Percentiles rank a stretch among this genome's conserved stretches.
These are phyloP conservation scores for Aspergillus sp. DNA, from an alignment of 2,329 filamentous ascomycete genomes.

Conservation along the genomic window DNA sequence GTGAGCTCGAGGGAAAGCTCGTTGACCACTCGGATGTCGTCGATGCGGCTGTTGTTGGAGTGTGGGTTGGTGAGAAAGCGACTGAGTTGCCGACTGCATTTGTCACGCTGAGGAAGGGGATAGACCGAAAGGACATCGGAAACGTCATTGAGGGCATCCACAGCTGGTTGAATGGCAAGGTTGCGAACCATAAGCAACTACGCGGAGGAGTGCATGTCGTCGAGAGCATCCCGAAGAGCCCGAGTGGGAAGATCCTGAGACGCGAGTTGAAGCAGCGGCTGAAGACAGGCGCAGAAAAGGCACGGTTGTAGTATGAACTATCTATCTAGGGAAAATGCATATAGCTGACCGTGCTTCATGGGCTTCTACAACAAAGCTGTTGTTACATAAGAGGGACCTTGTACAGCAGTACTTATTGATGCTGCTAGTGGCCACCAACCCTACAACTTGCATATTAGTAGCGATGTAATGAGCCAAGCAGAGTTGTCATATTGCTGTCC, in stretches of 20 bases:
- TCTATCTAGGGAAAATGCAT: no score
- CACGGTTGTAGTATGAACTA: no score
- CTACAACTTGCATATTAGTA: no score
- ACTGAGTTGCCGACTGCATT: slow-evolving; percentile 6
- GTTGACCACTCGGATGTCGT: slow-evolving; percentile 35
- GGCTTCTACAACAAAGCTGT: no score
- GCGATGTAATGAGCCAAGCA: no score
- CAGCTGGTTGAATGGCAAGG: slow-evolving; percentile 9
- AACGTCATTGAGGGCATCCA: background rate
- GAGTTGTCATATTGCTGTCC: no score
- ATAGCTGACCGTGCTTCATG: no score
- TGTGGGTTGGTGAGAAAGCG: slow-evolving; percentile 23
- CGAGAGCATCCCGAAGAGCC: slow-evolving; percentile 17
- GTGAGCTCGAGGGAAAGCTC: slow-evolving; percentile 40
- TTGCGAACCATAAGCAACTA: slow-evolving; percentile 20
- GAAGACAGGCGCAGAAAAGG: background rate
- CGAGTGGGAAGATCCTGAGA: background rate
- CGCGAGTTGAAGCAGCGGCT: background rate
- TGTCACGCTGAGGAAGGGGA: background rate
- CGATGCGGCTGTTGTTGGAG: slow-evolving; percentile 42
- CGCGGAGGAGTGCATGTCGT: slow-evolving; percentile 15
- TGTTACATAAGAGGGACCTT: no score
- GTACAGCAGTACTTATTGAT: no score
- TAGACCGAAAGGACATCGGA: background rate
- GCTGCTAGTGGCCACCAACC: no score